Base-by-base conservation (phyloP, 2,329 filamentous ascomycete genomes). In the Purpureocillium lavendulum region DNA sequence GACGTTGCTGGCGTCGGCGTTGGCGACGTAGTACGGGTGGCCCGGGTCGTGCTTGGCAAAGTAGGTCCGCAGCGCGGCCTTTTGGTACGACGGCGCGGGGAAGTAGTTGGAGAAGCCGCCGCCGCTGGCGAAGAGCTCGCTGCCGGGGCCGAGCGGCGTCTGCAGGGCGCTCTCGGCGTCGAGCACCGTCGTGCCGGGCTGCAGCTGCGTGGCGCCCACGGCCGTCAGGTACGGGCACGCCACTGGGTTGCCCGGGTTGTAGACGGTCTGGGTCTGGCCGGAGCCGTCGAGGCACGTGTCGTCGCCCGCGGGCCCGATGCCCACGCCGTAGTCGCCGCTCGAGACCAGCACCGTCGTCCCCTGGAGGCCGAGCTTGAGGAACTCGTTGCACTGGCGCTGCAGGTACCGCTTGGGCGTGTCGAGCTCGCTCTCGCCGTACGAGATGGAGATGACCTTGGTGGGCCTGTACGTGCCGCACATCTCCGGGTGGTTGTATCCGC, bases 331-430 rank as follows among this genome's bases (percentile, higher is more conserved):
- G 47, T 65, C 61, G 14, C 64, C 64, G 2, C 58, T 60, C 13
- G 61, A 55, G 6, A 63, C 54, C 3, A 65, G 46, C 10, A 62
- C 43, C 3, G 59, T 60, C 16, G 58, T 53, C 41, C 62, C 62
- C 35, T 56, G 56, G 4, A 62, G 49, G 9, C 61, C 66, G 3
- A 70, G 57, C 44, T 69, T 68, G 40, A 68, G 50, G 43, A 65
- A 68, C 39, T 63, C 54, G 35, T 57, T 51, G 42, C 61, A 64
- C 39, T 59, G 56, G 13, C 55, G 51, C 38, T 64, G 54, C 35
- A 71, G 63, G 50, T 76, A 75, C 38, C 52, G 53, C 5, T 61
- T 49, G 1, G 71, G 69, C 8, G 73, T 56, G 10, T 68, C 66
- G 12, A 54, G 53, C 48, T 76, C 70, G 26, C 66, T 59, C 33